Percentiles rank a stretch among this genome's conserved stretches.
These are phyloP conservation scores for Coelastrella sp. DNA, from an alignment of 139 green algal genomes.

Conservation along the genomic window DNA sequence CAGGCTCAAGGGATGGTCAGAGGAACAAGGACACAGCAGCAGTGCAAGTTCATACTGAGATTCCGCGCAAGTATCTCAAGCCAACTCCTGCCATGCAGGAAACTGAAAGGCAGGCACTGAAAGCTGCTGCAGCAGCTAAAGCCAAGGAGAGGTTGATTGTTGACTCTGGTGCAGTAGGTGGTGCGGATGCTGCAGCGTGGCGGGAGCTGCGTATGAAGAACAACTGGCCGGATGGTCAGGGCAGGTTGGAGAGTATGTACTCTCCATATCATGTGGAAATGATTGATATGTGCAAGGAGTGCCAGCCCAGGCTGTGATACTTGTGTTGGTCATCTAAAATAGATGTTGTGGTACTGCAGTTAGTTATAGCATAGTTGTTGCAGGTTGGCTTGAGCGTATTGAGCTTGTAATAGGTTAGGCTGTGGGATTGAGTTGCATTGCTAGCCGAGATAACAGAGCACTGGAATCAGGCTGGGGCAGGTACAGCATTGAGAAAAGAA, in stretches of 20 bases:
- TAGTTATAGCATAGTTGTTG: no score
- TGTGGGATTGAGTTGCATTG: no score
- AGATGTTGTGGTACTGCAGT: no score
- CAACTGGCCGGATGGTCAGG: conserved; percentile 24
- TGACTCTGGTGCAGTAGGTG: neutral
- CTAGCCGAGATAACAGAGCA: no score
- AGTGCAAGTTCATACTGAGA: neutral
- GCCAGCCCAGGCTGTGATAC: conserved; percentile 13
- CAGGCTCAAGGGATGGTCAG: no score
- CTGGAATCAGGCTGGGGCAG: no score
- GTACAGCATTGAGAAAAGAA: no score
- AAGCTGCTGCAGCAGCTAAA: neutral
- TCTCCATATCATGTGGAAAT: conserved; percentile 12
- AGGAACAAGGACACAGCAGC: no score
- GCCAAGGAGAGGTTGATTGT: neutral
- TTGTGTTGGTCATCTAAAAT: no score
- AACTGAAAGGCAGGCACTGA: neutral
- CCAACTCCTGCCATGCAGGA: neutral
- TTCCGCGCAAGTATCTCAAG: neutral
- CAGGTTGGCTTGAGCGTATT: no score
- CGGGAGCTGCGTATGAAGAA: neutral
- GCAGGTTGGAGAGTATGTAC: conserved; percentile 24
- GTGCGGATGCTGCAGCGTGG: neutral
- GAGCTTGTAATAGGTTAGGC: no score
- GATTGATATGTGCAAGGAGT: neutral